phyloP scores from a whole-genome alignment of 225 moss, liverwort and hornwort species.

The Bryoerythrophyllum caledonicum region DNA sequence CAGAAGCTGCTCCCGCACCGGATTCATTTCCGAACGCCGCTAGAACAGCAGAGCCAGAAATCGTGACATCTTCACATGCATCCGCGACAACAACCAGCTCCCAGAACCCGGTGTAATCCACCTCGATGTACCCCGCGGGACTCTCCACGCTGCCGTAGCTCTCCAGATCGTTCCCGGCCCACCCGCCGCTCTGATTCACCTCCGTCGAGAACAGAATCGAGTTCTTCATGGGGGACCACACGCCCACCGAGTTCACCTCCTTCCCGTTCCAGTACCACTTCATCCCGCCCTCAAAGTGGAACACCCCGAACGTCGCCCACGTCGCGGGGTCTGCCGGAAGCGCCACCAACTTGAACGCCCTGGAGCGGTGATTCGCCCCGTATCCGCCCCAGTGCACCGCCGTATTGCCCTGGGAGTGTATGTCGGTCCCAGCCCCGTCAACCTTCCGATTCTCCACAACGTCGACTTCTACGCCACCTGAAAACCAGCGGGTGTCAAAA shows the following conservation, averaged over 20 bases:
- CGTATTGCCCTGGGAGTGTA: slow-evolving; percentile 53
- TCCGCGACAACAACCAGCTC: not conserved
- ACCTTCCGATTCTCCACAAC: slow-evolving; percentile 66
- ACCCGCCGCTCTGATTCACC: slow-evolving; percentile 72
- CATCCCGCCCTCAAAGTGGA: slow-evolving; percentile 59
- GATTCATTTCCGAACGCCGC: not conserved
- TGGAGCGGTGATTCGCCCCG: slow-evolving; percentile 58
- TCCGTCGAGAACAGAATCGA: slow-evolving; percentile 70
- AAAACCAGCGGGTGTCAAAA: not conserved
- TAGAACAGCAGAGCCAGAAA: not conserved
- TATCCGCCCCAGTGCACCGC: slow-evolving; percentile 84
- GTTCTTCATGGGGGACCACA: slow-evolving; percentile 51
- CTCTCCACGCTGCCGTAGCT: slow-evolving; percentile 51
- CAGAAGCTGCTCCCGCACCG: not conserved
- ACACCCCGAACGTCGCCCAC: slow-evolving; percentile 62
- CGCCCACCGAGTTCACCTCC: slow-evolving; percentile 51
- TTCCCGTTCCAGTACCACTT: slow-evolving; percentile 67
- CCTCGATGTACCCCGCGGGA: slow-evolving; percentile 65
- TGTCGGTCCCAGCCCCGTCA: slow-evolving; percentile 23
- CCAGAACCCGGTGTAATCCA: slow-evolving; percentile 65
- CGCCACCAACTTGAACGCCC: slow-evolving; percentile 42
- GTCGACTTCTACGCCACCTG: slow-evolving; percentile 70
- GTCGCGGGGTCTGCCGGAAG: slow-evolving; percentile 21
- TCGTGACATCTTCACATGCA: too few species aligned
- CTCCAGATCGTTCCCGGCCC: slow-evolving; percentile 65